These are phyloP conservation scores for Xylaria venustula DNA, from an alignment of 495 filamentous ascomycete species.

Conservation along the genomic window DNA sequence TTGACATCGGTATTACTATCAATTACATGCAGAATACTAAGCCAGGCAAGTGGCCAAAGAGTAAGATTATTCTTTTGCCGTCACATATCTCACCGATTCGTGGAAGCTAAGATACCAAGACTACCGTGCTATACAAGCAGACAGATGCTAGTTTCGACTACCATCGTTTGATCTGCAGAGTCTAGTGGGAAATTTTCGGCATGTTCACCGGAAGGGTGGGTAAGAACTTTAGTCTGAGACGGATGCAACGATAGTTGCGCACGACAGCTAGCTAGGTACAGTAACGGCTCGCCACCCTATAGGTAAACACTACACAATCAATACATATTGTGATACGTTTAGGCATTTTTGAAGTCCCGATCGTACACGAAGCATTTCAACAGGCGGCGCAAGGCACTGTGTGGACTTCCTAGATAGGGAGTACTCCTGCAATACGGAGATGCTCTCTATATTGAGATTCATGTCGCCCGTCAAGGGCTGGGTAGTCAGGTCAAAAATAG, in stretches of 20 bases:
- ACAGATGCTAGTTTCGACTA: not conserved
- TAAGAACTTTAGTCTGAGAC: constrained; percentile 11
- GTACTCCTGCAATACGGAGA: too few species aligned
- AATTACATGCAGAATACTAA: not conserved
- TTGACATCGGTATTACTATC: not conserved
- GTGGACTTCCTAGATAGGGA: constrained; percentile 4
- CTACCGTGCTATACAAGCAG: not conserved
- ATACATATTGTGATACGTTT: too few species aligned
- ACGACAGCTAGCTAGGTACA: not conserved
- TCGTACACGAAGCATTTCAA: too few species aligned
- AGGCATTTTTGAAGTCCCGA: too few species aligned
- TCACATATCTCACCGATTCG: not conserved
- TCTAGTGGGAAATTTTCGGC: not conserved
- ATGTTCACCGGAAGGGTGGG: not conserved
- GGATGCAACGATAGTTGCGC: not conserved
- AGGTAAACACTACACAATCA: not conserved
- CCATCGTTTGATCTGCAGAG: constrained; percentile 7
- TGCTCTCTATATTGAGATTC: not conserved
- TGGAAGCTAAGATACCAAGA: not conserved
- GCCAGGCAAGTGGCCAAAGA: not conserved
- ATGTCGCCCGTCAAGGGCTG: not conserved
- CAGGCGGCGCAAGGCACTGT: not conserved
- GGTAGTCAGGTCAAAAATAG: not conserved
- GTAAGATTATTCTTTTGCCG: not conserved
- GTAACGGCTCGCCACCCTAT: not conserved